Percentiles rank a stretch among this genome's conserved stretches.
Conservation (phyloP, 2,329 filamentous ascomycete genomes). For the Gnomoniopsis sp. region DNA sequence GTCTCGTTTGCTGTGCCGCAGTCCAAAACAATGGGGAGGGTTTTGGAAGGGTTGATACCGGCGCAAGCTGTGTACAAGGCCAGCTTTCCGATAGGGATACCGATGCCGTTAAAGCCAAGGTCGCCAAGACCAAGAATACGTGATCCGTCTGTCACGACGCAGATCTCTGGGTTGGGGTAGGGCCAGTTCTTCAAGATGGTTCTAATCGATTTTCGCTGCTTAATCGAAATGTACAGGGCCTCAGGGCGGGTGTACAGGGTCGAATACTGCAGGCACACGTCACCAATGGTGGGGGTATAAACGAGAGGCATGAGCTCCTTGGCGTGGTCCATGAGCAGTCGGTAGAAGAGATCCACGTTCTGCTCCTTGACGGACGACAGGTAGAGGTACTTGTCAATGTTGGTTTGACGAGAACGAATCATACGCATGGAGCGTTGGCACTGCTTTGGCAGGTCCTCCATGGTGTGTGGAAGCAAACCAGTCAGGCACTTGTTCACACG, state of each 20-base stretch:
- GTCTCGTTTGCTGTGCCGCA: constrained; percentile 64
- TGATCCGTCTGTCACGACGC: constrained; percentile 93
- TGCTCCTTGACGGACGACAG: constrained; percentile 71
- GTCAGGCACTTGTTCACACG: constrained; percentile 63
- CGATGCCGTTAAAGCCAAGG: constrained; percentile 94
- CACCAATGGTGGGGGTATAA: constrained; percentile 88
- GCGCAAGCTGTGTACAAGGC: constrained; percentile 93
- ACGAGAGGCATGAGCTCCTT: constrained; percentile 79
- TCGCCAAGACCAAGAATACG: constrained; percentile 91
- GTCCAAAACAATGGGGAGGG: constrained; percentile 66
- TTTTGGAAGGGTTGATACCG: constrained; percentile 88
- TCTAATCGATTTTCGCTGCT: constrained; percentile 85
- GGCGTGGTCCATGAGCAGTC: constrained; percentile 72
- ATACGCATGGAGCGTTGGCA: constrained; percentile 68
- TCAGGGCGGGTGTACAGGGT: constrained; percentile 94
- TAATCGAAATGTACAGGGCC: constrained; percentile 92
- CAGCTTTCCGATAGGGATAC: constrained; percentile 94
- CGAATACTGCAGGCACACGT: constrained; percentile 95
- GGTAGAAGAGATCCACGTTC: constrained; percentile 80
- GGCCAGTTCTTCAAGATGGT: constrained; percentile 94
- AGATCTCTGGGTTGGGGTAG: constrained; percentile 85
- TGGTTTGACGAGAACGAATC: constrained; percentile 65
- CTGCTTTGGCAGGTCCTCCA: constrained; percentile 58
- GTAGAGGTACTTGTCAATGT: constrained; percentile 81
- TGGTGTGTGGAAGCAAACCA: constrained; percentile 62